A percentile compares a stretch with the other conserved stretches of the same genome.
Conservation (phyloP, 257 asterid species). For the Euphrasia confusa region DNA sequence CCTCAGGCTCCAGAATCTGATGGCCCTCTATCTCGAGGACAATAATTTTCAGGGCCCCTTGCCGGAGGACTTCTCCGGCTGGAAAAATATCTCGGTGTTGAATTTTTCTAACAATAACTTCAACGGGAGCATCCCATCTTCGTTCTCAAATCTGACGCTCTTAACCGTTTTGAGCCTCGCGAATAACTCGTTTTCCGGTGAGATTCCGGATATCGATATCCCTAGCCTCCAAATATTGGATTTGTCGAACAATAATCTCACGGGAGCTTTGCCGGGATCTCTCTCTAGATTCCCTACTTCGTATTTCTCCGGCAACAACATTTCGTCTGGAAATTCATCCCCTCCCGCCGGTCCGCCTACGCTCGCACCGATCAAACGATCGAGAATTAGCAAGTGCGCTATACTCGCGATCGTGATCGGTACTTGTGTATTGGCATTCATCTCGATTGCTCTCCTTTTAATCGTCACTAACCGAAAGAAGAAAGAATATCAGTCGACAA, state of each 20-base stretch:
- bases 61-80: constrained; percentile 37
- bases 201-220: constrained; percentile 38
- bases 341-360: constrained; percentile 31
- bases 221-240: constrained; percentile 40
- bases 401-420: constrained; percentile 44
- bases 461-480: constrained; percentile 30
- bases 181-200: constrained; percentile 45
- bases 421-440: constrained; percentile 34
- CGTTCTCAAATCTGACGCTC: constrained; percentile 33
- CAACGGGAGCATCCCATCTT: constrained; percentile 39
- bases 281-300: constrained; percentile 42
- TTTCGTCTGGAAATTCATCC: constrained; percentile 15
- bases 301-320: constrained; percentile 37
- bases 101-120: constrained; percentile 40
- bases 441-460: constrained; percentile 33
- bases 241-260: constrained; percentile 47
- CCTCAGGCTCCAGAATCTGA: constrained; percentile 31
- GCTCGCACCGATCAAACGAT: constrained; percentile 22
- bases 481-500: not conserved
- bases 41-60: constrained; percentile 40
- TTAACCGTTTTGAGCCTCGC: constrained; percentile 38
- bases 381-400: constrained; percentile 31
- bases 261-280: constrained; percentile 40
- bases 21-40: constrained; percentile 39
- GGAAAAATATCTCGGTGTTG: constrained; percentile 39